These are phyloP conservation scores for Prunus dulcis DNA, from an alignment of 306 rosid species.

Conservation along the genomic window DNA sequence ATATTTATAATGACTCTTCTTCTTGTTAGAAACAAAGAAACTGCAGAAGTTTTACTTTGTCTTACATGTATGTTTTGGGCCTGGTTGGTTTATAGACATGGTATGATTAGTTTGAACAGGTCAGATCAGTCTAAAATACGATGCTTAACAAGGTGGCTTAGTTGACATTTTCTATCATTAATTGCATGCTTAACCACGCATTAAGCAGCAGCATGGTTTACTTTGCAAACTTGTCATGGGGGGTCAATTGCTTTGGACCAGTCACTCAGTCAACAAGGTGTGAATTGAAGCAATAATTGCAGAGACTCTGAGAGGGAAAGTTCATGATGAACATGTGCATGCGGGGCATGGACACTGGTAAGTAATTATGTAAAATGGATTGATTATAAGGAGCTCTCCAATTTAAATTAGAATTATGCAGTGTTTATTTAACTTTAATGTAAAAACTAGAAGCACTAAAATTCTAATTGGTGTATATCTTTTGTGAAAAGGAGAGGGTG, in stretches of 20 bases:
- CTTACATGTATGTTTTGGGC: slow-evolving; percentile 18
- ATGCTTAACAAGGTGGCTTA: slow-evolving; percentile 5
- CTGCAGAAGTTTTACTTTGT: not conserved
- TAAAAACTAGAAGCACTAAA: not conserved
- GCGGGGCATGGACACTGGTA: not conserved
- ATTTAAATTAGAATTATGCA: not conserved
- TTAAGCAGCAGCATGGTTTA: not conserved
- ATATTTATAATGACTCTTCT: not conserved
- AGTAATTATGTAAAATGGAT: not conserved
- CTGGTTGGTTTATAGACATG: slow-evolving; percentile 27
- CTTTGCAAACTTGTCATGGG: not conserved
- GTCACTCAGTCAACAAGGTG: not conserved
- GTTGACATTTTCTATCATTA: slow-evolving; percentile 29
- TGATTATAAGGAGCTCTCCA: not conserved
- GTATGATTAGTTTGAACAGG: slow-evolving; percentile 27
- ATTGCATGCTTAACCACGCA: not conserved
- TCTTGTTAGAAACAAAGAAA: not conserved
- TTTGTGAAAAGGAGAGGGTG: slow-evolving; percentile 1
- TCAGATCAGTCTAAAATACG: not conserved
- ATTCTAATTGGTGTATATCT: not conserved
- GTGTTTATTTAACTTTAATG: slow-evolving; percentile 2
- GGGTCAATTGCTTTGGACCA: not conserved
- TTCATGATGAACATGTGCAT: not conserved
- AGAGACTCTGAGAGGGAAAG: not conserved
- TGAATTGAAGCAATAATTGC: not conserved